A percentile compares a stretch with the other conserved stretches of the same genome.
These are phyloP conservation scores for Sporisorium scitamineum DNA, from an alignment of 1,284 basidiomycete species.

Conservation along the genomic window DNA sequence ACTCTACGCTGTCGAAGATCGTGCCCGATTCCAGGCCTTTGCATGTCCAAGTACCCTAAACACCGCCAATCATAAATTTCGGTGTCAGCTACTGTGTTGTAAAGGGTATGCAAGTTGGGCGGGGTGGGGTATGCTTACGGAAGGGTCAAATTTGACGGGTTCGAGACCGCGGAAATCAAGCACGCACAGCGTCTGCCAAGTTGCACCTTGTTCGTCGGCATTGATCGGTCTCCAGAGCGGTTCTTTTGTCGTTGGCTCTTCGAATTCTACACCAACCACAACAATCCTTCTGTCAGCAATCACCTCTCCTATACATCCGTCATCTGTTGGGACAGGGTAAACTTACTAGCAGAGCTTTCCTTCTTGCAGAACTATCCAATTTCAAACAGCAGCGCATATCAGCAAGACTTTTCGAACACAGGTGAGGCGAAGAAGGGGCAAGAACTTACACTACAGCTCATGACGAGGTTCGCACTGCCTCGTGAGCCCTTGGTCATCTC, in stretches of 20 bases:
- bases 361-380: conserved; percentile 55
- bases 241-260: conserved; percentile 59
- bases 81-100: neutral
- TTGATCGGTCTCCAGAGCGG: conserved; percentile 52
- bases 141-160: conserved; percentile 46
- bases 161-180: conserved; percentile 66
- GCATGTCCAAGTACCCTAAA: conserved; percentile 58
- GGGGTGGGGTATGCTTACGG: neutral
- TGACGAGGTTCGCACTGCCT: conserved; percentile 62
- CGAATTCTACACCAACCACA: conserved; percentile 44
- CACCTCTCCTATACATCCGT: neutral
- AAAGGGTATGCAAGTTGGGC: neutral
- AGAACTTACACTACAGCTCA: conserved; percentile 44
- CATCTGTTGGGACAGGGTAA: neutral
- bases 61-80: neutral
- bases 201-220: conserved; percentile 25
- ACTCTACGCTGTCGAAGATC: conserved; percentile 57
- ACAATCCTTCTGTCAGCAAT: neutral
- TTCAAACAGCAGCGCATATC: neutral
- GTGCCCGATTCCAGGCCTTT: conserved; percentile 52
- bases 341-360: conserved; percentile 29
- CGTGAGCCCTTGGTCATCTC: conserved; percentile 61
- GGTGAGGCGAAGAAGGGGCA: too few relatives aligned
- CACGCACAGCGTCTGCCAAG: conserved; percentile 60
- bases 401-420: neutral